phyloP scores from a whole-genome alignment of 139 green algal genomes.

The Asterochloris sp. region DNA sequence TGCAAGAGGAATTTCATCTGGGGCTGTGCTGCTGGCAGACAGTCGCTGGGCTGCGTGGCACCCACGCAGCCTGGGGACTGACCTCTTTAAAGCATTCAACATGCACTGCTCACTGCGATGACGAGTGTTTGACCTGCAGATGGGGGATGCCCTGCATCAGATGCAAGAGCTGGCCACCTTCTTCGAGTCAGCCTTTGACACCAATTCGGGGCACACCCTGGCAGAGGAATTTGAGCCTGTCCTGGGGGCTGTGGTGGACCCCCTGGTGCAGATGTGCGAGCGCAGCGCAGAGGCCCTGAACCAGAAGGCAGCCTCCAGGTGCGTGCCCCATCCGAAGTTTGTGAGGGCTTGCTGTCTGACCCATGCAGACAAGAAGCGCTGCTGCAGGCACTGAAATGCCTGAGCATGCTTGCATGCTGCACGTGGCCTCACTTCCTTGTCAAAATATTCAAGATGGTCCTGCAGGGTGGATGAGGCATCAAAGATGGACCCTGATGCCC shows the following conservation, averaged over 20 bases:
- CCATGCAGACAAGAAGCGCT: neutral
- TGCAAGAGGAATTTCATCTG: no score
- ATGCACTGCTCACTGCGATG: neutral
- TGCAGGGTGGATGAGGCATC: no score
- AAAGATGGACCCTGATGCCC: no score
- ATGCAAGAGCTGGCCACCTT: constrained; percentile 60
- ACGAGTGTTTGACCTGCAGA: constrained; percentile 33
- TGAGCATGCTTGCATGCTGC: no score
- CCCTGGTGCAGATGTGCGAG: constrained; percentile 62
- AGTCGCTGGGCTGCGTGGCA: no score
- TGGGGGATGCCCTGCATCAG: constrained; percentile 53
- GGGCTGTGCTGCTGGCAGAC: no score
- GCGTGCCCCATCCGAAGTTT: neutral
- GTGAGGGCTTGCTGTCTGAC: neutral
- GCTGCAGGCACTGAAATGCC: neutral
- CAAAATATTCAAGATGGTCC: no score
- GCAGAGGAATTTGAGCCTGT: constrained; percentile 29
- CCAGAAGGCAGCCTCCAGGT: neutral
- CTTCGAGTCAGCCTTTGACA: constrained; percentile 55
- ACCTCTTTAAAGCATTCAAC: no score
- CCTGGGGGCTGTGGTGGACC: constrained; percentile 62
- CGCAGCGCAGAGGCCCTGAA: constrained; percentile 45
- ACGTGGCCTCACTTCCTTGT: no score
- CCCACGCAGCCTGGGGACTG: no score
- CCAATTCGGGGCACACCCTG: neutral